Percentiles rank a stretch among this genome's conserved stretches.
Conservation (phyloP, 768 basidiomycete species). For the Daedalea quercina region DNA sequence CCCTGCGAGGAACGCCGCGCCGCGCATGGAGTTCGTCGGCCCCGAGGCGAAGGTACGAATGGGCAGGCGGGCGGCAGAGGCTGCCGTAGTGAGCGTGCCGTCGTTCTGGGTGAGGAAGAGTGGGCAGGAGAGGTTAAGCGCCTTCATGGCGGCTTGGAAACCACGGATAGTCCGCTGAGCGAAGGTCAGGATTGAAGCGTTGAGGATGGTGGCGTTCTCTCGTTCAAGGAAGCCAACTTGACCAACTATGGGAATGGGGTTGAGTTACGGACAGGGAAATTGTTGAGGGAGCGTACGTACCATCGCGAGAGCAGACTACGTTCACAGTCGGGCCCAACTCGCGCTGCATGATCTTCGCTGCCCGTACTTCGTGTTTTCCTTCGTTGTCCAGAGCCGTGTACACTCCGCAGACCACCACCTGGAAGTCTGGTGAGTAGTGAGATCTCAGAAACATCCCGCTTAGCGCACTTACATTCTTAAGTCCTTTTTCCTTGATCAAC, state of each 20-base stretch:
- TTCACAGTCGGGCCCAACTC: slow-evolving; percentile 33
- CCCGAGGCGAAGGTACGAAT: slow-evolving; percentile 46
- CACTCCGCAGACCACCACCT: slow-evolving; percentile 40
- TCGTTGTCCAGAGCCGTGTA: slow-evolving; percentile 42
- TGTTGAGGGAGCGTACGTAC: slow-evolving; percentile 1
- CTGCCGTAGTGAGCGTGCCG: slow-evolving; percentile 44
- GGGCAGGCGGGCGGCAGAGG: slow-evolving; percentile 46
- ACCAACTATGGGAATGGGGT: slow-evolving; percentile 33
- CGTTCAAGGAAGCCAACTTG: slow-evolving; percentile 55
- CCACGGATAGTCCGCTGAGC: slow-evolving; percentile 48
- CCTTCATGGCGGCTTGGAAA: slow-evolving; percentile 44
- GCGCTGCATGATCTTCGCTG: slow-evolving; percentile 33
- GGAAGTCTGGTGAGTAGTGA: neutral
- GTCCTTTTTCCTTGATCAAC: slow-evolving; percentile 26
- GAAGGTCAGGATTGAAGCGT: slow-evolving; percentile 55
- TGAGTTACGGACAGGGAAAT: neutral
- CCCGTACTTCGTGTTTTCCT: slow-evolving; percentile 40
- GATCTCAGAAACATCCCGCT: neutral
- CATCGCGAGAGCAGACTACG: slow-evolving; percentile 23
- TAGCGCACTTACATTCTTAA: slow-evolving; percentile 14
- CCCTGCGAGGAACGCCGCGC: slow-evolving; percentile 53
- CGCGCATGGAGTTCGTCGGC: slow-evolving; percentile 67
- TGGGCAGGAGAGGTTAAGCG: slow-evolving; percentile 40
- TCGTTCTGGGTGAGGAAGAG: slow-evolving; percentile 58
- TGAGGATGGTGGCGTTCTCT: slow-evolving; percentile 64